Base-by-base conservation (phyloP, 2,329 filamentous ascomycete genomes). In the Pyrenophora tritici-repentis region DNA sequence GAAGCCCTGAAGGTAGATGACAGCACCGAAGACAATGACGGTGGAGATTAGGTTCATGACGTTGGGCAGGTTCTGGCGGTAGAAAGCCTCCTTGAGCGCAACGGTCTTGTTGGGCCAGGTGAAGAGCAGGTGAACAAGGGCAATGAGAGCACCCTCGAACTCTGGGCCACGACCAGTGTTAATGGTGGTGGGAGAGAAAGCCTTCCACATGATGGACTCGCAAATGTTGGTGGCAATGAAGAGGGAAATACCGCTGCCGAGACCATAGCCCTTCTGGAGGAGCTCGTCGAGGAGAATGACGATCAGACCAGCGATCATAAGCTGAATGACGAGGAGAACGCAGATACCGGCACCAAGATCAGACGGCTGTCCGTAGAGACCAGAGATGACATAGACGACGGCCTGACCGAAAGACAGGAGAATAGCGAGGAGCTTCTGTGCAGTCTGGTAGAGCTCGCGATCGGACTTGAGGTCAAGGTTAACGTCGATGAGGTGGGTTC, bases 181-280 rank as follows among this genome's bases (percentile, higher is more conserved):
- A 82, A 97, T 95, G 74, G 94, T 97, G 55, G 92, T 97, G 50
- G 95, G 95, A 45, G 93, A 97, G 84, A 99, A 97, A 44, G 95
- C 94, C 85, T 97, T 97, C 94, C 94, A 99, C 81, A 99, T 89
- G 77, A 99, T 99, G 50, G 93, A 97, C 83, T 99, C 94, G 90
- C 94, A 99, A 73, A 99, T 97, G 85, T 97, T 97, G 82, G 94
- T 99, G 65, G 94, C 94, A 75, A 99, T 99, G 85, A 99, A 99
- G 61, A 99, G 89, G 40, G 93, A 97, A 76, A 99, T 99, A 80
- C 94, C 94, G 74, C 90, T 96, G 78, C 94, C 94, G 61, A 99
- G 88, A 78, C 94, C 94, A 73, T 99, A 99, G 65, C 94, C 94
- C 86, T 99, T 99, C 82, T 99, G 95, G 69, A 99, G 88, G 55